A percentile compares a stretch with the other conserved stretches of the same genome.
phyloP scores from a whole-genome alignment of 345 rosid species.

The Lepidium africanum region DNA sequence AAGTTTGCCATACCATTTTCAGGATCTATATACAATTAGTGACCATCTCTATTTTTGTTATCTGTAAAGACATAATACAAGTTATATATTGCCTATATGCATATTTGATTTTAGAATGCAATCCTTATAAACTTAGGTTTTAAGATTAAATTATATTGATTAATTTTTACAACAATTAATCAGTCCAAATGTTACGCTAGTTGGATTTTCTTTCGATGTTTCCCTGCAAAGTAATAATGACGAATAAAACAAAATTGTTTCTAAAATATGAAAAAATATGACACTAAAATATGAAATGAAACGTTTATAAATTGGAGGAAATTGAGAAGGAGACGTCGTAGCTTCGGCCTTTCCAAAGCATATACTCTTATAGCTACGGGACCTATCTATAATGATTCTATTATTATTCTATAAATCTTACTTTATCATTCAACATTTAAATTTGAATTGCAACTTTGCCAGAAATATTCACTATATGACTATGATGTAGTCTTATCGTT shows the following conservation, averaged over 20 bases:
- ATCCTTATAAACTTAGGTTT: no score
- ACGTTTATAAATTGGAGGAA: neutral
- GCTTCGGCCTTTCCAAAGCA: slow-evolving; percentile 28
- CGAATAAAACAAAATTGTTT: slow-evolving; percentile 18
- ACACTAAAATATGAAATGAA: neutral
- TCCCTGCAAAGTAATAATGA: slow-evolving; percentile 11
- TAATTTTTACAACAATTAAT: neutral
- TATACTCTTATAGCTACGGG: slow-evolving; percentile 22
- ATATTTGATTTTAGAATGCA: no score
- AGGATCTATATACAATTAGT: no score
- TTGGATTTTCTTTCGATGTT: neutral
- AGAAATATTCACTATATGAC: neutral
- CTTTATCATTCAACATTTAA: neutral
- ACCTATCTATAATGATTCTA: slow-evolving; percentile 18
- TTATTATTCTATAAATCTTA: neutral
- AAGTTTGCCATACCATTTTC: no score
- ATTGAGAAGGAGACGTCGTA: slow-evolving; percentile 20
- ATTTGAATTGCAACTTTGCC: slow-evolving; percentile 7
- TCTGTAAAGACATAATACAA: no score
- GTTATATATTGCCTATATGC: no score
- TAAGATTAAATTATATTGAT: neutral
- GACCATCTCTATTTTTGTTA: no score
- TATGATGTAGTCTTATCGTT: neutral
- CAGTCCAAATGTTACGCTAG: slow-evolving; percentile 20
- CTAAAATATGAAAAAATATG: slow-evolving; percentile 1